Percentiles rank a stretch among this genome's conserved stretches.
Conservation (phyloP, 495 filamentous ascomycete species). For the Xylaria palmicola region DNA sequence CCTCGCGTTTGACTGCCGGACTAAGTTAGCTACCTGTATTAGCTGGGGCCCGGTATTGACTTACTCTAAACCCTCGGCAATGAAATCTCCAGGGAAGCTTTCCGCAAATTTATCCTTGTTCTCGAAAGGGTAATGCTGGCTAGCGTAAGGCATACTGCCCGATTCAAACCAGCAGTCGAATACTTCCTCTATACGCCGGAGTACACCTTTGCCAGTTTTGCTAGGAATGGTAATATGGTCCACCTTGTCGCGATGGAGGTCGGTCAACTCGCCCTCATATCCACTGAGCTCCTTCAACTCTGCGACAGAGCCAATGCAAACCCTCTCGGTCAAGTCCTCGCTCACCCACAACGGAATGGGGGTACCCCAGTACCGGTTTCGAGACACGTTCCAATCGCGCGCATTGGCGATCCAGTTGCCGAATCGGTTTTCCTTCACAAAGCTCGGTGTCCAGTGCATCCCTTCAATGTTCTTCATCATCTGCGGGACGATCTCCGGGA, state of each 20-base stretch:
- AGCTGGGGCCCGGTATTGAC: constrained; percentile 30
- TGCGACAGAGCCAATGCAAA: constrained; percentile 82
- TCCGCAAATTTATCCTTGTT: constrained; percentile 77
- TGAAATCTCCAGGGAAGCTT: constrained; percentile 92
- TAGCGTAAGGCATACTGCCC: constrained; percentile 95
- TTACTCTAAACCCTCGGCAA: constrained; percentile 93
- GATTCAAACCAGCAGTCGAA: constrained; percentile 97
- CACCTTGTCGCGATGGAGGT: constrained; percentile 92
- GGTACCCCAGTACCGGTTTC: constrained; percentile 97
- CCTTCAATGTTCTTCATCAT: constrained; percentile 88
- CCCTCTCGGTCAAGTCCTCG: constrained; percentile 79
- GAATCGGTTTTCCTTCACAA: constrained; percentile 91
- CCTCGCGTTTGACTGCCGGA: constrained; percentile 50
- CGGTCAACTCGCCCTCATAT: constrained; percentile 78
- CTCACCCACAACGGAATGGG: constrained; percentile 92
- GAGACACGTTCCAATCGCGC: constrained; percentile 95
- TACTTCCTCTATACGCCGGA: constrained; percentile 83
- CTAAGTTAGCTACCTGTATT: constrained; percentile 10
- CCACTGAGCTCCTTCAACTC: constrained; percentile 88
- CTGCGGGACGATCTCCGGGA: constrained; percentile 78
- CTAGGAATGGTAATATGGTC: constrained; percentile 96
- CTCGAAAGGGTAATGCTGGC: constrained; percentile 92
- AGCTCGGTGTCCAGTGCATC: constrained; percentile 91
- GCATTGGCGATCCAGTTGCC: constrained; percentile 80
- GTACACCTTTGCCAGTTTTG: constrained; percentile 79